Base-by-base conservation (phyloP, 2,329 filamentous ascomycete species). In the Trichoderma endophyticum region DNA sequence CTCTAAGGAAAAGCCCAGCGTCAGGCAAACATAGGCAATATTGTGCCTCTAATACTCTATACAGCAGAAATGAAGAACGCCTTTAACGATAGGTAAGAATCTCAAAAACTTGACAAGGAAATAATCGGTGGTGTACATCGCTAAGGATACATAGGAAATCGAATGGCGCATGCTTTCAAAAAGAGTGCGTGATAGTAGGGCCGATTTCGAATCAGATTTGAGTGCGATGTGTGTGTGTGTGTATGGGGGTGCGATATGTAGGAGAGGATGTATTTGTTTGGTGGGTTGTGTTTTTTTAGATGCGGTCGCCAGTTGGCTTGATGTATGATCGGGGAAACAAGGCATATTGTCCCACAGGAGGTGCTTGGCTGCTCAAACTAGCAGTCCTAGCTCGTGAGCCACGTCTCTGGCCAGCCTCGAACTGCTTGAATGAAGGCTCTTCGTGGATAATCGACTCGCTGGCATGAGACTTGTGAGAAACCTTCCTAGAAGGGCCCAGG, bases 21-120 rank as follows among this genome's bases (percentile, higher is more conserved):
- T 76, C 79, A 80, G 54, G 84, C 84, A 15, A 85, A 85, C 78
- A 87, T 86, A 87, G 87, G 81, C 83, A 81, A 79, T 84, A 82
- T 78, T 81, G 24, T 32, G 60, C 60, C 60, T 64, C 68, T 64
- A 56, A 57, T 14, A 64, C 3, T 71, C 68, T 71, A 71, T 71
- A 64, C 54, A 59, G 24, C n/a, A 43, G 36, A 71, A 66, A 48
- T 15, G 21, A 65, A 21, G 30, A 71, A 71, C 70, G 63, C 70
- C 70, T 15, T 71, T 28, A 66, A 64, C 39, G 56, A 71, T 51
- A 71, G 63, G 36, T 60, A 56, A 54, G 39, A 71, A 64, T 56
- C 30, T 32, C 30, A 21, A 60, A 65, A 62, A 36, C 9, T 34
- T 6, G 51, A 24, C n/a, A 57, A 59, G 48, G 54, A 51, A 61